phyloP scores from a whole-genome alignment of 2,329 filamentous ascomycete genomes.

The Penicillium thymicola region DNA sequence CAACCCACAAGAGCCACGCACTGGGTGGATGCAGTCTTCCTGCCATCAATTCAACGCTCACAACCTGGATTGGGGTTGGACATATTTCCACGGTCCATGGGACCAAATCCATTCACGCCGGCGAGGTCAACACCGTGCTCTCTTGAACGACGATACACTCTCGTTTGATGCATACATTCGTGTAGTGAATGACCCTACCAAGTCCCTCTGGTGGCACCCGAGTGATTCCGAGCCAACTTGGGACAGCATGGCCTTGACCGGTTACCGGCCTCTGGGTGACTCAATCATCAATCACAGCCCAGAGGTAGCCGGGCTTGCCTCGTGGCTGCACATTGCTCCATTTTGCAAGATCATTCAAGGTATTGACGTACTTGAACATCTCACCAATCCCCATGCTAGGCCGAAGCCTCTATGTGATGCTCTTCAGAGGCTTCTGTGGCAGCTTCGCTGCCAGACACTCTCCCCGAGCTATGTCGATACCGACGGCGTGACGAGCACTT shows the following conservation, averaged over 20 bases:
- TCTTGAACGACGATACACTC: slow-evolving; percentile 60
- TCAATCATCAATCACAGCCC: slow-evolving; percentile 46
- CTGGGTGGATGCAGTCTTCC: slow-evolving; percentile 54
- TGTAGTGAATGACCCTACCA: slow-evolving; percentile 58
- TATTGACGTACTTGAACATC: slow-evolving; percentile 47
- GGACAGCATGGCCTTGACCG: slow-evolving; percentile 57
- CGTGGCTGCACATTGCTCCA: slow-evolving; percentile 58
- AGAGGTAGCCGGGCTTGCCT: slow-evolving; percentile 54
- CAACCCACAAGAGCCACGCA: slow-evolving; percentile 61
- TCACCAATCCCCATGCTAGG: slow-evolving; percentile 44
- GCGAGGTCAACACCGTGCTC: slow-evolving; percentile 55
- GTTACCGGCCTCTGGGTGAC: slow-evolving; percentile 52
- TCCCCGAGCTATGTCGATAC: slow-evolving; percentile 42
- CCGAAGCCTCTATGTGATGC: slow-evolving; percentile 52
- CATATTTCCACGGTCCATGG: slow-evolving; percentile 58
- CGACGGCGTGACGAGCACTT: slow-evolving; percentile 39
- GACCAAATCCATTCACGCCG: slow-evolving; percentile 57
- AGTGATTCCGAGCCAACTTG: slow-evolving; percentile 53
- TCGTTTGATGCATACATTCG: slow-evolving; percentile 62
- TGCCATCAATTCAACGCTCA: slow-evolving; percentile 58
- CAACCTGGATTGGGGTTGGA: slow-evolving; percentile 63
- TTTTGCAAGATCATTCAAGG: slow-evolving; percentile 56
- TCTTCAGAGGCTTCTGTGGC: slow-evolving; percentile 52
- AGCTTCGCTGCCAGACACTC: slow-evolving; percentile 46
- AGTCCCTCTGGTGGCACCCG: slow-evolving; percentile 59